These are phyloP conservation scores for Fusarium pseudonygamai DNA, from an alignment of 2,329 filamentous ascomycete species.

Conservation along the genomic window DNA sequence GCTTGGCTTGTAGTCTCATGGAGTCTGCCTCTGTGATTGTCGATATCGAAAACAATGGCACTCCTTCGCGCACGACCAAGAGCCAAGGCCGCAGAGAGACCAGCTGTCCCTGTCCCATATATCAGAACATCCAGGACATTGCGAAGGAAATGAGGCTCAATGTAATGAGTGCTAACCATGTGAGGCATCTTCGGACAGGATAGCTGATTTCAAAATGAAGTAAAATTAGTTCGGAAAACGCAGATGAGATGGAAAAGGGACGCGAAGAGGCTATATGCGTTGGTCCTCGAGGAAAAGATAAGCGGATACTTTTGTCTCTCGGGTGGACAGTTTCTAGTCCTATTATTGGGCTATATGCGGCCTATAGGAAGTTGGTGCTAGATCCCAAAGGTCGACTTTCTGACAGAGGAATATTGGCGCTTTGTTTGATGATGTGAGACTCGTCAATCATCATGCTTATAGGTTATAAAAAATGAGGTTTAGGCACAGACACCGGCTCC, in stretches of 20 bases:
- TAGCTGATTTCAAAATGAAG: accelerated
- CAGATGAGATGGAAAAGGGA: background rate
- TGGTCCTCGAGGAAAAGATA: background rate
- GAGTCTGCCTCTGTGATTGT: accelerated
- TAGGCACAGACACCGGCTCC: accelerated
- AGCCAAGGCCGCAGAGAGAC: background rate
- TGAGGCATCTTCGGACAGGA: background rate
- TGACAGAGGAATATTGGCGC: background rate
- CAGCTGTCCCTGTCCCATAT: background rate
- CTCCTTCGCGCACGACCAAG: background rate
- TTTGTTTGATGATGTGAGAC: background rate
- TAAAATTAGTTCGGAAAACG: background rate
- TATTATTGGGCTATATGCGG: background rate
- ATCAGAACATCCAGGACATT: slow-evolving; percentile 10
- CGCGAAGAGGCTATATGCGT: background rate
- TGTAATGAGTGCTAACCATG: accelerated
- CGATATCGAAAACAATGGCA: background rate
- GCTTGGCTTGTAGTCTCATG: accelerated
- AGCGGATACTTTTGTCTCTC: background rate
- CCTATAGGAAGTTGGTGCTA: background rate
- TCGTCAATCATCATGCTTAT: background rate
- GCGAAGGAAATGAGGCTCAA: slow-evolving; percentile 9
- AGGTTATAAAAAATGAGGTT: background rate
- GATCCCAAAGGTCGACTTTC: background rate
- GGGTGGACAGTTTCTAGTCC: background rate